Evolutionary conservation across 2,329 filamentous ascomycete genomes (phyloP).

Genomic region (Colletotrichum liaoningense): DNA sequence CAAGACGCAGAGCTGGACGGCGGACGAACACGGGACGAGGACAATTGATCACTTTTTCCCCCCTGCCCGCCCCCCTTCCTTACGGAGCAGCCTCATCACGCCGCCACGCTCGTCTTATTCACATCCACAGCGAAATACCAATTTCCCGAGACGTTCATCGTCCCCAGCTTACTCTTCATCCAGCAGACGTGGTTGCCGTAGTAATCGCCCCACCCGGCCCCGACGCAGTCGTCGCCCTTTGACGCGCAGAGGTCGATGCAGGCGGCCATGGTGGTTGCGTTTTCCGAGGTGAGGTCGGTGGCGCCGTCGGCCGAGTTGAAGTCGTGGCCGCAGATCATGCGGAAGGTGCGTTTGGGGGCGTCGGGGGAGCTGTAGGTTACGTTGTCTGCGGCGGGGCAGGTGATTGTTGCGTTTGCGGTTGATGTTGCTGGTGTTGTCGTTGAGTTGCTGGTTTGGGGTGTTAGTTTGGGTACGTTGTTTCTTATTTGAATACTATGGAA

Average conservation of each 20-base stretch:
- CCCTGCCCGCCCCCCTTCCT: too few relatives aligned
- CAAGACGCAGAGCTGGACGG: too few relatives aligned
- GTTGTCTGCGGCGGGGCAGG: slow-evolving; percentile 36
- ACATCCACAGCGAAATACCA: slow-evolving; percentile 32
- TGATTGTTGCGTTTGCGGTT: slow-evolving; percentile 29
- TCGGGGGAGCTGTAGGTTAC: slow-evolving; percentile 23
- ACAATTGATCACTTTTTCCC: too few relatives aligned
- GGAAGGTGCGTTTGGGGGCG: slow-evolving; percentile 25
- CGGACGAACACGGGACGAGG: too few relatives aligned
- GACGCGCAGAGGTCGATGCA: slow-evolving; percentile 41
- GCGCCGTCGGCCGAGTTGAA: slow-evolving; percentile 28
- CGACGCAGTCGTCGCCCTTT: slow-evolving; percentile 32
- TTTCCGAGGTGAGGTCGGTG: neutral
- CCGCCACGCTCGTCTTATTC: neutral
- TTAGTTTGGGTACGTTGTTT: neutral
- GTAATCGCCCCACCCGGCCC: slow-evolving; percentile 38
- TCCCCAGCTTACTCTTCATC: slow-evolving; percentile 38
- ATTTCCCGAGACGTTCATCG: slow-evolving; percentile 18
- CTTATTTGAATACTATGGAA: too few relatives aligned
- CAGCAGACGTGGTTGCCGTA: slow-evolving; percentile 37
- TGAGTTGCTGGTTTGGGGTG: neutral
- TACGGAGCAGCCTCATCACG: neutral
- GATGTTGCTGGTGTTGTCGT: neutral
- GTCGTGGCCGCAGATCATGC: slow-evolving; percentile 37
- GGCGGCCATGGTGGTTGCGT: slow-evolving; percentile 35